Percentiles rank a stretch among this genome's conserved stretches.
Conservation (phyloP, 306 rosid genomes). For the Cyclanthera cordifolia region DNA sequence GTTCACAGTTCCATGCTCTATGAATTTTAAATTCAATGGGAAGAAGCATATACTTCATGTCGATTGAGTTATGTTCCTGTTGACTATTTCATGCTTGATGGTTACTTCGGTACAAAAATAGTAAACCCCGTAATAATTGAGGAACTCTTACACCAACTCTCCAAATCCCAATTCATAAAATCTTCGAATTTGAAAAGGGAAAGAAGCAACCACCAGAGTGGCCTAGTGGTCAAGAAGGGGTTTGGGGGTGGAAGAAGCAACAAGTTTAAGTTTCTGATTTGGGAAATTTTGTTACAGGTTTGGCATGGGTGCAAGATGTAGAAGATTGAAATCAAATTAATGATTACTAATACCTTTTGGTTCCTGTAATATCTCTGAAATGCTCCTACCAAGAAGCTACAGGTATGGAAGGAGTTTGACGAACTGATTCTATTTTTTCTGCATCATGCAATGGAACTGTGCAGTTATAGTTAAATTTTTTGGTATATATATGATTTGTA, state of each 20-base stretch:
- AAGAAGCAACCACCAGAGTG: too few relatives aligned
- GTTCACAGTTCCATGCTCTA: neutral
- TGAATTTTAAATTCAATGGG: too few relatives aligned
- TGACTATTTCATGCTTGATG: slow-evolving; percentile 1
- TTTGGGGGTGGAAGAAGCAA: neutral
- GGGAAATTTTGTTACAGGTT: slow-evolving; percentile 35
- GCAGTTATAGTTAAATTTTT: slow-evolving; percentile 33
- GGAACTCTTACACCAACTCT: too few relatives aligned
- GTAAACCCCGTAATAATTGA: neutral
- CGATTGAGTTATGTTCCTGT: too few relatives aligned
- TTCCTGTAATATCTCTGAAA: slow-evolving; percentile 2
- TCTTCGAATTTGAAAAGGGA: neutral
- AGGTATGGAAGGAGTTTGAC: slow-evolving; percentile 14
- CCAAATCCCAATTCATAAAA: neutral
- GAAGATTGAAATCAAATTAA: slow-evolving; percentile 38
- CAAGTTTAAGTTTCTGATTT: neutral
- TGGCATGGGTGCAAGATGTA: slow-evolving; percentile 87
- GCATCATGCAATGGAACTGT: slow-evolving; percentile 36
- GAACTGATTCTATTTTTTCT: slow-evolving; percentile 20
- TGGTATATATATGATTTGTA: slow-evolving; percentile 38
- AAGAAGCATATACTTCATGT: too few relatives aligned
- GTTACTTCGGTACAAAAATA: neutral
- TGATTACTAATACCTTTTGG: slow-evolving; percentile 6
- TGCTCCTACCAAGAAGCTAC: slow-evolving; percentile 16
- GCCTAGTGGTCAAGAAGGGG: too few relatives aligned